These are phyloP conservation scores for Nyssa sinensis DNA, from an alignment of 148 eudicot species.

Conservation along the genomic window DNA sequence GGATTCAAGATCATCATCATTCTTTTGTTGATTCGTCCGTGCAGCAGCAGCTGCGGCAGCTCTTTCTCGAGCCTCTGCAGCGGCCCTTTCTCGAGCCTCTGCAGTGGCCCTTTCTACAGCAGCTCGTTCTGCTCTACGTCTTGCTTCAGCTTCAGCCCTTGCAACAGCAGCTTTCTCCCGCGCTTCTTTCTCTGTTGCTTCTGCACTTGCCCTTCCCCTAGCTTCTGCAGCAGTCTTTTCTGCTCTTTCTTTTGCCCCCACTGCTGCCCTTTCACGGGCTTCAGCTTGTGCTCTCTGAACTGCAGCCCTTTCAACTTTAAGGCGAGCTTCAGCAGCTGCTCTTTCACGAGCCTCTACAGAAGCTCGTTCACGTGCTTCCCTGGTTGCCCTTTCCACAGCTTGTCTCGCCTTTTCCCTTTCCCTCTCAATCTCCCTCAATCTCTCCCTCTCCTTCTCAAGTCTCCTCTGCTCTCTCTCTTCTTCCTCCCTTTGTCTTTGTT, in stretches of 20 bases:
- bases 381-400: constrained; percentile 81
- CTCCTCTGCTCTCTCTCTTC: constrained; percentile 62
- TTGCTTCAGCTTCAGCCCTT: constrained; percentile 12
- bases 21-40: constrained; percentile 53
- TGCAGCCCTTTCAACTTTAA: constrained; percentile 59
- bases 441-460: constrained; percentile 56
- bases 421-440: constrained; percentile 50
- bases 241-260: constrained; percentile 49
- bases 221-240: constrained; percentile 52
- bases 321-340: constrained; percentile 67
- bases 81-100: constrained; percentile 42
- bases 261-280: constrained; percentile 79
- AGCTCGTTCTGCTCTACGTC: constrained; percentile 38
- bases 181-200: constrained; percentile 47
- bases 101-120: constrained; percentile 43
- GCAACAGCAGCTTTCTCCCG: constrained; percentile 35
- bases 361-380: constrained; percentile 74
- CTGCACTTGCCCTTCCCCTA: constrained; percentile 43
- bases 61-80: constrained; percentile 42
- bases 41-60: constrained; percentile 63
- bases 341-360: constrained; percentile 52
- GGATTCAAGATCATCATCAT: constrained; percentile 73
- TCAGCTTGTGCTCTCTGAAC: constrained; percentile 78
- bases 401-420: constrained; percentile 64
- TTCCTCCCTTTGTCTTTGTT: constrained; percentile 50